Conservation (phyloP, 2,329 filamentous ascomycete genomes). For the Grosmannia huntii region DNA sequence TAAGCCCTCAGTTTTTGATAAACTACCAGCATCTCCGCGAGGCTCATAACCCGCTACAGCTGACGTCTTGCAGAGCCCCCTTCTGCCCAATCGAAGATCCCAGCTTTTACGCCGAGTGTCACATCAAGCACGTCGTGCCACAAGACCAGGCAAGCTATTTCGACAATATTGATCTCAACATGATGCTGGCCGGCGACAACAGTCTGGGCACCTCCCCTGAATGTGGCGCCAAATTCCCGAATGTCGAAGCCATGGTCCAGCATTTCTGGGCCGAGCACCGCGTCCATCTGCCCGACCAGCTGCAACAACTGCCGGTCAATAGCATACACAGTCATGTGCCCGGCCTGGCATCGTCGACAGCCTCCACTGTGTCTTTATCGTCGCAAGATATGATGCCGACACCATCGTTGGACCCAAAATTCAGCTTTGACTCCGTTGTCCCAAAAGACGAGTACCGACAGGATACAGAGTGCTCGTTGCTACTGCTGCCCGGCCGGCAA, state of each 20-base stretch:
- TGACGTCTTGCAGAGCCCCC: slow-evolving; percentile 7
- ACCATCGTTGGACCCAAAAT: background rate
- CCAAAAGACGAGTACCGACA: background rate
- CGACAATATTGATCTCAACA: slow-evolving; percentile 7
- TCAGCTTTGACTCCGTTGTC: background rate
- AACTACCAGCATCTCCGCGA: slow-evolving; percentile 12
- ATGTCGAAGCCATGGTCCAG: slow-evolving; percentile 13
- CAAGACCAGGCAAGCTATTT: slow-evolving; percentile 3
- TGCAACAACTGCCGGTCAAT: background rate
- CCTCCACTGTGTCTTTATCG: slow-evolving; percentile 4
- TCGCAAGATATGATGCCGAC: slow-evolving; percentile 4
- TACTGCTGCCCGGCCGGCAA: background rate
- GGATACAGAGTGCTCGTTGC: background rate
- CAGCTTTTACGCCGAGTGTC: slow-evolving; percentile 13
- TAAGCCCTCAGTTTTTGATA: slow-evolving; percentile 12
- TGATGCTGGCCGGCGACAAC: slow-evolving; percentile 1
- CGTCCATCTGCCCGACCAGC: background rate
- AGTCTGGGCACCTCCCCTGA: background rate
- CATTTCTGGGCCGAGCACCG: slow-evolving; percentile 12
- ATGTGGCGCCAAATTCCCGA: slow-evolving; percentile 12
- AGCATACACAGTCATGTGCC: background rate
- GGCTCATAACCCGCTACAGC: slow-evolving; percentile 11
- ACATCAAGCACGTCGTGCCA: slow-evolving; percentile 6
- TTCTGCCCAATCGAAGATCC: slow-evolving; percentile 12
- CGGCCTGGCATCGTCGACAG: slow-evolving; percentile 1